Evolutionary conservation across 768 basidiomycete genomes (phyloP).

Genomic region (Hortiboletus flavorubellus): DNA sequence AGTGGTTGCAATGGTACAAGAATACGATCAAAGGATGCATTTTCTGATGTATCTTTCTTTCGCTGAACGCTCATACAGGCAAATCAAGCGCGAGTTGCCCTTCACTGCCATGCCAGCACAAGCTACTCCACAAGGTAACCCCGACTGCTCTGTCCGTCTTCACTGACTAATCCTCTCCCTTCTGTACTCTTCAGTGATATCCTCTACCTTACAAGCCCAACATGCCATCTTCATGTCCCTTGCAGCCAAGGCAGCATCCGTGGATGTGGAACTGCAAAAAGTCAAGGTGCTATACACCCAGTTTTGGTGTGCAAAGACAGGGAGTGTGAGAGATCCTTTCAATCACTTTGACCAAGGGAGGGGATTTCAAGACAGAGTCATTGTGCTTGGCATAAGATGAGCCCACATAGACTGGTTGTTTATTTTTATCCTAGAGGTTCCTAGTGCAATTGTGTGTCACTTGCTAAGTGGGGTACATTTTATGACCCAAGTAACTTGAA

Average conservation of each 20-base stretch:
- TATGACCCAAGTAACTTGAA: not conserved
- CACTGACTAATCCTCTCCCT: not conserved
- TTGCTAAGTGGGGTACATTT: no score
- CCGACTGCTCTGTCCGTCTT: not conserved
- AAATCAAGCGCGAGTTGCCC: constrained; percentile 77
- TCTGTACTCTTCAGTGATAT: constrained; percentile 48
- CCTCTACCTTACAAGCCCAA: constrained; percentile 76
- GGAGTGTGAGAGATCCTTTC: constrained; percentile 83
- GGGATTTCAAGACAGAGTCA: constrained; percentile 40
- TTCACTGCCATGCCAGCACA: constrained; percentile 62
- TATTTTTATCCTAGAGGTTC: no score
- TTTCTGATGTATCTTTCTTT: constrained; percentile 11
- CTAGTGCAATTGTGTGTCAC: not conserved
- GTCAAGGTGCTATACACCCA: constrained; percentile 74
- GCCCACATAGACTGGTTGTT: not conserved
- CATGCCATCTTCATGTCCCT: constrained; percentile 74
- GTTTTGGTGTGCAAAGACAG: constrained; percentile 77
- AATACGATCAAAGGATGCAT: constrained; percentile 55
- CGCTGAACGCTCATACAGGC: constrained; percentile 21
- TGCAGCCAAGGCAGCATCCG: constrained; percentile 71
- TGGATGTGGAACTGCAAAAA: constrained; percentile 73
- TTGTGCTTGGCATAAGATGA: constrained; percentile 18
- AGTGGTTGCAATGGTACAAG: constrained; percentile 75
- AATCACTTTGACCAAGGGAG: constrained; percentile 43
- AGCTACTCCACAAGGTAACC: constrained; percentile 69